A percentile compares a stretch with the other conserved stretches of the same genome.
phyloP scores from a whole-genome alignment of 768 basidiomycete species.

The Crucibulum laeve region DNA sequence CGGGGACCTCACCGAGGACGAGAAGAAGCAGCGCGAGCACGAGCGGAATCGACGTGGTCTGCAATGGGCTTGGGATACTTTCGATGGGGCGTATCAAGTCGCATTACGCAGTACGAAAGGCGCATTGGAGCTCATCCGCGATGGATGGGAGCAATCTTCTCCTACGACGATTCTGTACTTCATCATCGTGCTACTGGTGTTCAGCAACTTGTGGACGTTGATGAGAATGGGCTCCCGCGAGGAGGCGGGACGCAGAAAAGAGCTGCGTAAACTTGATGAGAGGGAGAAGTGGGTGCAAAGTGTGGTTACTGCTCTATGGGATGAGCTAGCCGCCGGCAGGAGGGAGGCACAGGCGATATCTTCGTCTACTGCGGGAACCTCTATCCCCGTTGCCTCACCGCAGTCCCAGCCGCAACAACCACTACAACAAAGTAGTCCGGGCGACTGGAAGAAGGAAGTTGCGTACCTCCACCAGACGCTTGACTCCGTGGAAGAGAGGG shows the following conservation, averaged over 20 bases:
- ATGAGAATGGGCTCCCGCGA: conserved; percentile 35
- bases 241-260: conserved; percentile 39
- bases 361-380: neutral
- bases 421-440: conserved; percentile 4
- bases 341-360: conserved; percentile 9
- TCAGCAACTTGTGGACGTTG: conserved; percentile 74
- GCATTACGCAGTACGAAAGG: conserved; percentile 65
- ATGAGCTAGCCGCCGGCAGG: conserved; percentile 55
- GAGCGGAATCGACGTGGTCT: conserved; percentile 69
- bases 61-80: conserved; percentile 88
- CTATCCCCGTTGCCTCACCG: neutral
- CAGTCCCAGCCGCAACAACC: conserved; percentile 7
- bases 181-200: conserved; percentile 65
- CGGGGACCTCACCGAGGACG: neutral
- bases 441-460: conserved; percentile 43
- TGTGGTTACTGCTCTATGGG: conserved; percentile 68
- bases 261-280: conserved; percentile 57
- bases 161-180: conserved; percentile 69
- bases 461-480: conserved; percentile 42
- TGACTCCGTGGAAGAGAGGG: conserved; percentile 55
- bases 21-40: conserved; percentile 48
- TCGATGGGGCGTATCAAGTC: conserved; percentile 72
- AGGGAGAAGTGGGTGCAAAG: conserved; percentile 73
- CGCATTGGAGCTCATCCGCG: conserved; percentile 72
- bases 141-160: conserved; percentile 77